A percentile compares a stretch with the other conserved stretches of the same genome.
These are phyloP conservation scores for Xerophyta viscosa DNA, from an alignment of 106 monocot genomes.

Conservation along the genomic window DNA sequence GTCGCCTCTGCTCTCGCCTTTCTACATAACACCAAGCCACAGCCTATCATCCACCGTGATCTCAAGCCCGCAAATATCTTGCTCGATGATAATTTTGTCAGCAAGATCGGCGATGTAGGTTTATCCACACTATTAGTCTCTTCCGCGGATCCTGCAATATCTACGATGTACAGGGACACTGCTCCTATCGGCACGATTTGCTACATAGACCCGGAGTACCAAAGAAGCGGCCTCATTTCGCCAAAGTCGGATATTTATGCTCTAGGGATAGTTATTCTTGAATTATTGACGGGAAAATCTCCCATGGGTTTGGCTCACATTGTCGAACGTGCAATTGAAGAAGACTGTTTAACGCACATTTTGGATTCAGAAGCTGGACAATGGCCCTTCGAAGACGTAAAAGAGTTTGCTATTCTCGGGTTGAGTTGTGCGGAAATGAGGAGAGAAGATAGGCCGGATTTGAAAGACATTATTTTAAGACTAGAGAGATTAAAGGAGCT, in stretches of 20 bases:
- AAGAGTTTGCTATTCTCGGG: conserved; percentile 44
- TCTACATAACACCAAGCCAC: conserved; percentile 60
- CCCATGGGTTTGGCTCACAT: conserved; percentile 53
- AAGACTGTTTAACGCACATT: conserved; percentile 25
- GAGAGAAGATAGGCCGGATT: conserved; percentile 56
- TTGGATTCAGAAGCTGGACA: conserved; percentile 56
- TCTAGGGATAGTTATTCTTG: conserved; percentile 67
- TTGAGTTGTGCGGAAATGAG: conserved; percentile 56
- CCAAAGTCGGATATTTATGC: conserved; percentile 71
- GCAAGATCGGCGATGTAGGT: conserved; percentile 86
- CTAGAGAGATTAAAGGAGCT: conserved; percentile 40
- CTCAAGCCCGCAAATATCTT: conserved; percentile 85
- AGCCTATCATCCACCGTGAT: conserved; percentile 73
- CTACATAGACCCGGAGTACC: conserved; percentile 92
- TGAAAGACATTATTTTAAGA: conserved; percentile 44
- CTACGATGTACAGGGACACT: conserved; percentile 45
- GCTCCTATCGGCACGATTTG: conserved; percentile 70
- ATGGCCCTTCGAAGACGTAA: conserved; percentile 59
- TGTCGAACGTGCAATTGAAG: conserved; percentile 47
- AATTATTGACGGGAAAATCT: conserved; percentile 55
- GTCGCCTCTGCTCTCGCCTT: conserved; percentile 57
- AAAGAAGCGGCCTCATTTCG: conserved; percentile 51
- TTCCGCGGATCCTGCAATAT: conserved; percentile 3
- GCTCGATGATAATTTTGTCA: conserved; percentile 51
- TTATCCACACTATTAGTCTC: conserved; percentile 62